Percentiles rank a stretch among this genome's conserved stretches.
These are phyloP conservation scores for Peronospora destructor DNA, from an alignment of 352 stramenopile genomes.

Conservation along the genomic window DNA sequence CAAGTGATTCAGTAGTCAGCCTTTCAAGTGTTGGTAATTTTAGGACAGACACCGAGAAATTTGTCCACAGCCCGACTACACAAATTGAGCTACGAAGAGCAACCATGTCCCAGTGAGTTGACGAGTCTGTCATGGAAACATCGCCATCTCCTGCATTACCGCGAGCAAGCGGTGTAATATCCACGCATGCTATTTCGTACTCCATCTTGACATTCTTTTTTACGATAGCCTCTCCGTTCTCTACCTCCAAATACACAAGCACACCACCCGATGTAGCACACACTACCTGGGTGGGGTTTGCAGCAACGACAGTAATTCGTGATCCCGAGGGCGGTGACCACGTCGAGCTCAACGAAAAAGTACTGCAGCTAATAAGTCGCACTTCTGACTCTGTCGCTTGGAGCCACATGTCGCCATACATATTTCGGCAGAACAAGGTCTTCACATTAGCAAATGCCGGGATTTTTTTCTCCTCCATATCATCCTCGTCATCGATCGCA, in stretches of 20 bases:
- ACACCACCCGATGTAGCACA: conserved; percentile 87
- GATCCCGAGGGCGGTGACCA: conserved; percentile 64
- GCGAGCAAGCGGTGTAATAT: conserved; percentile 64
- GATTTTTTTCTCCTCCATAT: conserved; percentile 91
- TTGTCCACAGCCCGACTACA: conserved; percentile 89
- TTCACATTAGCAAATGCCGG: conserved; percentile 74
- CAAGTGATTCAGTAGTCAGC: conserved; percentile 58
- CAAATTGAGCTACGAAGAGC: conserved; percentile 54
- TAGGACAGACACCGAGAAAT: conserved; percentile 88
- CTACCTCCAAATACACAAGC: conserved; percentile 86
- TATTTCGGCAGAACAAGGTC: conserved; percentile 92
- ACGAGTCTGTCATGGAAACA: conserved; percentile 47
- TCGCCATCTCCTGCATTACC: conserved; percentile 33
- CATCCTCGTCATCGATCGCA: conserved; percentile 84
- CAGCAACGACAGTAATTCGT: conserved; percentile 78
- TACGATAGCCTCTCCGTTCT: conserved; percentile 50
- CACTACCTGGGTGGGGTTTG: conserved; percentile 89
- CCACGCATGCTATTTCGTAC: conserved; percentile 93
- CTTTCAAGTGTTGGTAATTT: conserved; percentile 71
- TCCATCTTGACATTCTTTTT: conserved; percentile 75
- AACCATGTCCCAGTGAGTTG: conserved; percentile 52
- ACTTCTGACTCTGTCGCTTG: conserved; percentile 93
- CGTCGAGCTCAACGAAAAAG: conserved; percentile 52
- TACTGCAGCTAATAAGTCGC: conserved; percentile 78
- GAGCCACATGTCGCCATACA: conserved; percentile 81